phyloP scores from a whole-genome alignment of 2,329 filamentous ascomycete species.

The Penicillium frequentans region DNA sequence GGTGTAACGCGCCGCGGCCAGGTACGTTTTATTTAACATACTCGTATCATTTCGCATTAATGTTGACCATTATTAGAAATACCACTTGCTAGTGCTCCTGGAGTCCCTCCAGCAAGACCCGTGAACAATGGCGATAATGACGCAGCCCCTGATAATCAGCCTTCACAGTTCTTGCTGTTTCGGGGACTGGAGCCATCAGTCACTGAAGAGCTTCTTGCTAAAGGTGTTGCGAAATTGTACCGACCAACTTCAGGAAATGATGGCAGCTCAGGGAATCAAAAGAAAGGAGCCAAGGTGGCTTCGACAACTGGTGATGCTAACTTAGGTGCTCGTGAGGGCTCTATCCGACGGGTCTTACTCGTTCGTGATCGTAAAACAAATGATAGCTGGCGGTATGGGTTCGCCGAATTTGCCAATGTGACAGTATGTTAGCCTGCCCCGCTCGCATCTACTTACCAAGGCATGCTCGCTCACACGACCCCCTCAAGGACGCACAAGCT shows the following conservation, averaged over 20 bases:
- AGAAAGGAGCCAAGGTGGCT: conserved; percentile 51
- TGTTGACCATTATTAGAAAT: conserved; percentile 21
- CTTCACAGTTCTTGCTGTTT: conserved; percentile 75
- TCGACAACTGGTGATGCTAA: conserved; percentile 61
- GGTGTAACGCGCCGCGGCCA: conserved; percentile 56
- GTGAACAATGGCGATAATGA: conserved; percentile 57
- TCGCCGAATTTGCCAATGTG: conserved; percentile 76
- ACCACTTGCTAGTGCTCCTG: conserved; percentile 34
- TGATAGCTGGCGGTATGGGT: conserved; percentile 77
- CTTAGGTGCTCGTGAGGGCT: conserved; percentile 69
- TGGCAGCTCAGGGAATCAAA: conserved; percentile 39
- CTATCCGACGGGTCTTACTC: conserved; percentile 73
- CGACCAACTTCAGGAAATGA: conserved; percentile 49
- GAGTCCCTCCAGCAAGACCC: conserved; percentile 43
- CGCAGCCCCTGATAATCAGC: conserved; percentile 55
- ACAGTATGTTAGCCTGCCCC: conserved; percentile 43
- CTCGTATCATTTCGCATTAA: not conserved
- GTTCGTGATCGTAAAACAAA: conserved; percentile 71
- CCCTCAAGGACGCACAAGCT: conserved; percentile 63
- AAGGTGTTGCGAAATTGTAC: conserved; percentile 72
- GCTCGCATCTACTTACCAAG: not conserved
- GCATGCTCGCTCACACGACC: conserved; percentile 5
- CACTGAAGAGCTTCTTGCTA: conserved; percentile 70
- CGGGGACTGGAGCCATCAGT: conserved; percentile 69
- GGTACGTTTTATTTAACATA: conserved; percentile 40